Base-by-base conservation (phyloP, 177 flowering plant species). In the Tripterygium wilfordii region DNA sequence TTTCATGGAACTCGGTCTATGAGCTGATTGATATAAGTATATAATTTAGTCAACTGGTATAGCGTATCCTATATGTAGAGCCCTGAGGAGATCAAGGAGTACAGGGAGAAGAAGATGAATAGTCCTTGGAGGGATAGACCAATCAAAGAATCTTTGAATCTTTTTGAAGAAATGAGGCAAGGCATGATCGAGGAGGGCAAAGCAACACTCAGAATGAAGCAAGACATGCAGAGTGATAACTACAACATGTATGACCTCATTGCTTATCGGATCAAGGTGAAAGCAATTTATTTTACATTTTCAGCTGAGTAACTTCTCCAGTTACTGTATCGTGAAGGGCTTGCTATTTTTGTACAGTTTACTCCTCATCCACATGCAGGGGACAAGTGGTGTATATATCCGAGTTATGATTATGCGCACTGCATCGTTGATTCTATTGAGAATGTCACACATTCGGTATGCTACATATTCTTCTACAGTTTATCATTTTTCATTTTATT, bases 81-180 rank as follows among this genome's bases (percentile, higher is more conserved):
- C 4, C 75, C 90, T 24, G 99, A 94, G 12, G 97, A 94, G 56
- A 76, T 94, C 60, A 94, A 94, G 62, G 95, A 78, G 66, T 86
- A 69, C 19, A 76, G 99, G 55, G 97, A 94, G 49, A 82, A 85
- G 39, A 94, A 89, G 74, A 66, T 70, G 88, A 85, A 94, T 67
- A 94, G 99, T 68, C 99, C 99, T 3, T 94, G 97, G 97, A 85
- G 99, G 61, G 88, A 94, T 50, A 71, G 97, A 61, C 95, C 99
- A 15, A 64, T 81, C 61, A 82, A 62, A 38, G 99, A 94, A 62
- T 94, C 99, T 42, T 59, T 94, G 52, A 81, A 76, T 48, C 76
- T 89, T 10, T 94, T 94, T 70, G 79, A 87, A 49, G 88, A 94
- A 21, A 94, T 94, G 99, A 94, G 69, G 53, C 58, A 58, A 32